A percentile compares a stretch with the other conserved stretches of the same genome.
Evolutionary conservation across 2,329 filamentous ascomycete species (phyloP).

Genomic region (Ophiobolus disseminans): DNA sequence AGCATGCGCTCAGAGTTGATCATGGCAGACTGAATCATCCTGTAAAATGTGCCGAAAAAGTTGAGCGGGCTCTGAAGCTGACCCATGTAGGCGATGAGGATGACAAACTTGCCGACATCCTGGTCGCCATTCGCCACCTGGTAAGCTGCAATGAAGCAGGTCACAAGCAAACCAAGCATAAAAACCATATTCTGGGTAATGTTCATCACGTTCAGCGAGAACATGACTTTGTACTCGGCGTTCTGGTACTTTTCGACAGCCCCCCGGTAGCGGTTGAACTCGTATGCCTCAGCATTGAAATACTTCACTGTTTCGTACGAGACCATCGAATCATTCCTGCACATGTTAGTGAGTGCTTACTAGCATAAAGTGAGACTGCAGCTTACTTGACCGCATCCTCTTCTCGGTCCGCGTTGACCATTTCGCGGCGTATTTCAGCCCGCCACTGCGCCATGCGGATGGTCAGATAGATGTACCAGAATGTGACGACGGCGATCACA

Average conservation of each 20-base stretch:
- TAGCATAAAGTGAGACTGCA: background rate
- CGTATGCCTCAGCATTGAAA: slow-evolving; percentile 67
- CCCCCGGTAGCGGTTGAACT: slow-evolving; percentile 64
- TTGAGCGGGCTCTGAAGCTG: slow-evolving; percentile 74
- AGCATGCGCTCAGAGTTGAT: slow-evolving; percentile 95
- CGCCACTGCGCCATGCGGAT: slow-evolving; percentile 95
- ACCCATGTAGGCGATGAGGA: slow-evolving; percentile 76
- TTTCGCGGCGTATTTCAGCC: slow-evolving; percentile 86
- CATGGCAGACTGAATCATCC: slow-evolving; percentile 94
- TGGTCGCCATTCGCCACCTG: slow-evolving; percentile 69
- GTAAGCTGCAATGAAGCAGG: slow-evolving; percentile 72
- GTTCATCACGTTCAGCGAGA: slow-evolving; percentile 66
- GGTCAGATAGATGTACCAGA: slow-evolving; percentile 95
- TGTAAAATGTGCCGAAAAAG: slow-evolving; percentile 91
- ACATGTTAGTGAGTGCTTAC: slow-evolving; percentile 27
- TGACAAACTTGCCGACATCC: slow-evolving; percentile 72
- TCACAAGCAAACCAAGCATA: slow-evolving; percentile 69
- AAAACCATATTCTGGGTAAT: slow-evolving; percentile 70
- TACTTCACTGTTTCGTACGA: slow-evolving; percentile 87
- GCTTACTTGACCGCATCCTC: slow-evolving; percentile 90
- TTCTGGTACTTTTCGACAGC: slow-evolving; percentile 65
- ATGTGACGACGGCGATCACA: slow-evolving; percentile 87
- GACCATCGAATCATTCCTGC: slow-evolving; percentile 90
- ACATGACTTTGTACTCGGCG: slow-evolving; percentile 63
- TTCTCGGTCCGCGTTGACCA: slow-evolving; percentile 93